A percentile compares a stretch with the other conserved stretches of the same genome.
These are phyloP conservation scores for Lasiodiplodia hormozganensis DNA, from an alignment of 2,329 filamentous ascomycete genomes.

Conservation along the genomic window DNA sequence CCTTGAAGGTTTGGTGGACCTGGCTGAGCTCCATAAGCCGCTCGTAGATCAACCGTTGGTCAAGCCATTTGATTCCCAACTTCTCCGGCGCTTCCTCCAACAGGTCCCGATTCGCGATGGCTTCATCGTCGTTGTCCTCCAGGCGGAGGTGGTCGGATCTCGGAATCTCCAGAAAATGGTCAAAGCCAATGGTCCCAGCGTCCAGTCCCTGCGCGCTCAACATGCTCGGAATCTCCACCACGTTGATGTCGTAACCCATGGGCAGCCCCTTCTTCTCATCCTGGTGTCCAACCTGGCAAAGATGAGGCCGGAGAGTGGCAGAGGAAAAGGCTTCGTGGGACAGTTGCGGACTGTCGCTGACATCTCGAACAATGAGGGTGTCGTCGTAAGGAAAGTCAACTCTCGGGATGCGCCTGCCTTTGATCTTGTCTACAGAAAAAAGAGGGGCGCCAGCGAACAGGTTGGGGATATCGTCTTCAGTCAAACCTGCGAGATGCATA, in stretches of 20 bases:
- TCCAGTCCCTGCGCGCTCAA: constrained; percentile 75
- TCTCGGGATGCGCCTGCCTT: constrained; percentile 67
- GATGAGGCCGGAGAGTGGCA: constrained; percentile 40
- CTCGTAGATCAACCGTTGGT: constrained; percentile 43
- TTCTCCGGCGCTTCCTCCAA: constrained; percentile 46
- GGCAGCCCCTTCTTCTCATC: constrained; percentile 33
- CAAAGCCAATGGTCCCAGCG: constrained; percentile 73
- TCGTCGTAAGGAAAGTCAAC: constrained; percentile 74
- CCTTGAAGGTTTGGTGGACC: constrained; percentile 60
- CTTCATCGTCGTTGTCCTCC: constrained; percentile 62
- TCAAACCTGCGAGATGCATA: constrained; percentile 48
- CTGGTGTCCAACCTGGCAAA: constrained; percentile 31
- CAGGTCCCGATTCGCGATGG: constrained; percentile 53
- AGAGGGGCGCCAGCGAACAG: constrained; percentile 79
- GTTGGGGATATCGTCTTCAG: constrained; percentile 67
- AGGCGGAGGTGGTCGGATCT: constrained; percentile 65
- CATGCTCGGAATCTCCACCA: constrained; percentile 71
- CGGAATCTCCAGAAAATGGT: constrained; percentile 70
- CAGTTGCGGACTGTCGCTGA: constrained; percentile 59
- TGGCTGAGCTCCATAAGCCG: constrained; percentile 53
- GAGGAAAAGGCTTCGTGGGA: constrained; percentile 47
- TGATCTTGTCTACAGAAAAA: constrained; percentile 68
- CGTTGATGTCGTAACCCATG: constrained; percentile 41
- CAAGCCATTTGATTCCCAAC: constrained; percentile 46
- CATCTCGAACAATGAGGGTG: constrained; percentile 65